Percentiles rank a stretch among this genome's conserved stretches.
phyloP scores from a whole-genome alignment of 129 eudicot species.

The Artemisia argyi region DNA sequence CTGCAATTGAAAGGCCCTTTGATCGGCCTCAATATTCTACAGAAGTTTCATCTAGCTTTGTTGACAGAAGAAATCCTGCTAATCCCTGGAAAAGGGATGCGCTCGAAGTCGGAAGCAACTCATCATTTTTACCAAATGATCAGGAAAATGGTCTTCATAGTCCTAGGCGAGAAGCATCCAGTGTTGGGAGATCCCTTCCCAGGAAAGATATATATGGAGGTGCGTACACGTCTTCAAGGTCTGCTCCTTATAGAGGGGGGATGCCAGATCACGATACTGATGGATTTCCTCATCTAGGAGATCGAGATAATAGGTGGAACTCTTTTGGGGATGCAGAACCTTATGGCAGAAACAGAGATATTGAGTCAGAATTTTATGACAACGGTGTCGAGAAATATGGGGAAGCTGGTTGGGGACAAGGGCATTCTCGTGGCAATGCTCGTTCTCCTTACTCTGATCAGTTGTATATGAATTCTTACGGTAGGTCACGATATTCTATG shows the following conservation, averaged over 20 bases:
- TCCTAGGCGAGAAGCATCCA: slow-evolving; percentile 55
- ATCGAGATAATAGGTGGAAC: slow-evolving; percentile 63
- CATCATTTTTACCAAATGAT: slow-evolving; percentile 47
- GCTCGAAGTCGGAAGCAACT: slow-evolving; percentile 58
- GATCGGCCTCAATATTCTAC: slow-evolving; percentile 44
- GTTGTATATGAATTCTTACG: slow-evolving; percentile 67
- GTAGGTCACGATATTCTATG: slow-evolving; percentile 72
- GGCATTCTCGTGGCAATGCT: slow-evolving; percentile 35
- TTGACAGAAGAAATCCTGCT: slow-evolving; percentile 58
- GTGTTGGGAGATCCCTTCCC: slow-evolving; percentile 52
- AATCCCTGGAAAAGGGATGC: slow-evolving; percentile 80
- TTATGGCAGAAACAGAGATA: slow-evolving; percentile 48
- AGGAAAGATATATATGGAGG: slow-evolving; percentile 60
- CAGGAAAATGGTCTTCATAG: slow-evolving; percentile 62
- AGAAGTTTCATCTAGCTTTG: slow-evolving; percentile 52
- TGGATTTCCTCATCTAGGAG: slow-evolving; percentile 55
- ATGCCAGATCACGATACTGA: slow-evolving; percentile 50
- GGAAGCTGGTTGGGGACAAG: slow-evolving; percentile 70
- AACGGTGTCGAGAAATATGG: slow-evolving; percentile 55
- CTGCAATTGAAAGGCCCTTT: slow-evolving; percentile 49
- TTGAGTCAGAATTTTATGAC: slow-evolving; percentile 55
- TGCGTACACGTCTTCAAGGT: slow-evolving; percentile 61
- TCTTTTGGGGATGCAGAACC: slow-evolving; percentile 54
- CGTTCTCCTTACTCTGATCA: slow-evolving; percentile 52
- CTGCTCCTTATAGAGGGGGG: slow-evolving; percentile 43